These are phyloP conservation scores for Trametes meyenii DNA, from an alignment of 768 basidiomycete genomes.

Conservation along the genomic window DNA sequence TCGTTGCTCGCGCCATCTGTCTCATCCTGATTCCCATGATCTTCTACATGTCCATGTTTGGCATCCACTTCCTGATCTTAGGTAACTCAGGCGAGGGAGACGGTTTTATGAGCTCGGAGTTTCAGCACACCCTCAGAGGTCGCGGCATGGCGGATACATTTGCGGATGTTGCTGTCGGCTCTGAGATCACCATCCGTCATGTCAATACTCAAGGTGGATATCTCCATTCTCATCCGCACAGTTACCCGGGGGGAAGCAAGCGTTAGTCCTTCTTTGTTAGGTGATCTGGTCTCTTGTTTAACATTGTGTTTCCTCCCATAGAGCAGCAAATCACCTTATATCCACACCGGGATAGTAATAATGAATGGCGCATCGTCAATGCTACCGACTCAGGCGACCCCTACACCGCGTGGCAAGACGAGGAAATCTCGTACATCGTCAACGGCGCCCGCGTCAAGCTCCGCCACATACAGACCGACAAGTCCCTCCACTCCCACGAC, in stretches of 20 bases:
- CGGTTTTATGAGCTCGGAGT: constrained; percentile 99
- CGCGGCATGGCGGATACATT: constrained; percentile 92
- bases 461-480: constrained; percentile 77
- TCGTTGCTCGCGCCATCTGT: constrained; percentile 86
- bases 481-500: constrained; percentile 94
- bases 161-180: constrained; percentile 85
- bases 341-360: constrained; percentile 97
- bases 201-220: constrained; percentile 99
- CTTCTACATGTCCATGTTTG: constrained; percentile 98
- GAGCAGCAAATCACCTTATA: constrained; percentile 99
- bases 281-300: not conserved
- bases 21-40: constrained; percentile 81
- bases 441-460: constrained; percentile 77
- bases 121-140: constrained; percentile 93
- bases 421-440: constrained; percentile 64
- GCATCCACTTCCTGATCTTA: constrained; percentile 90
- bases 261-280: constrained; percentile 53
- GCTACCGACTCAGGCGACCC: constrained; percentile 52
- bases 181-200: constrained; percentile 81
- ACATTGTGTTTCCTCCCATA: constrained; percentile 35
- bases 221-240: constrained; percentile 90
- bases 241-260: constrained; percentile 87
- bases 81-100: constrained; percentile 94
- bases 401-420: constrained; percentile 50
- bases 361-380: constrained; percentile 87